Conservation (phyloP, 495 filamentous ascomycete genomes). For the Penicillium lividum region DNA sequence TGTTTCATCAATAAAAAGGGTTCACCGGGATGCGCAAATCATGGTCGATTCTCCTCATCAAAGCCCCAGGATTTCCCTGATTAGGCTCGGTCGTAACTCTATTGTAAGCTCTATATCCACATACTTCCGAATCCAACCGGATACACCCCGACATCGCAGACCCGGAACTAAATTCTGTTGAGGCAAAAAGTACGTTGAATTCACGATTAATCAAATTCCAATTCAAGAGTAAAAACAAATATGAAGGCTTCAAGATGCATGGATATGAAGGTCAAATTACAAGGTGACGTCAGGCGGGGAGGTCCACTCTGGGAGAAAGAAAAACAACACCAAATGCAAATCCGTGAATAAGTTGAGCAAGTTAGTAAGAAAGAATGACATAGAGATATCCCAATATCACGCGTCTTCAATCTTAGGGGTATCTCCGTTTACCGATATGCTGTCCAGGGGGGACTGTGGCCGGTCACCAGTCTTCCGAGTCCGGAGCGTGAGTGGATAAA, state of each 20-base stretch:
- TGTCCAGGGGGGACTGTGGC: constrained; percentile 44
- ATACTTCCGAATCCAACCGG: constrained; percentile 22
- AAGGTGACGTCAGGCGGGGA: constrained; percentile 8
- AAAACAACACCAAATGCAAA: constrained; percentile 22
- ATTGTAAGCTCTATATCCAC: constrained; percentile 13
- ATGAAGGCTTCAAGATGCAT: constrained; percentile 18
- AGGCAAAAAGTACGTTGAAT: neutral
- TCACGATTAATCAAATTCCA: constrained; percentile 6
- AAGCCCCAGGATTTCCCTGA: constrained; percentile 1
- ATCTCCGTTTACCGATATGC: constrained; percentile 39
- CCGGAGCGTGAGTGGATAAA: constrained; percentile 81
- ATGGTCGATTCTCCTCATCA: neutral
- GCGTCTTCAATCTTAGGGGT: neutral
- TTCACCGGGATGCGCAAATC: constrained; percentile 20
- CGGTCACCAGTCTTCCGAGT: constrained; percentile 44
- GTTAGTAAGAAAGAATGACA: neutral
- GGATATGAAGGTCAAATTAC: constrained; percentile 13
- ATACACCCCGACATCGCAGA: neutral
- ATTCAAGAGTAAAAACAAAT: constrained; percentile 13
- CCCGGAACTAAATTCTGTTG: neutral
- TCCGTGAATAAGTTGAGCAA: constrained; percentile 3
- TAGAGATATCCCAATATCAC: neutral
- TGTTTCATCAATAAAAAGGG: constrained; percentile 10
- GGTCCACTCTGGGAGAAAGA: neutral
- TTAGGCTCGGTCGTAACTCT: constrained; percentile 15